Base-by-base conservation (phyloP, 495 filamentous ascomycete genomes). In the Arthonia radiata region DNA sequence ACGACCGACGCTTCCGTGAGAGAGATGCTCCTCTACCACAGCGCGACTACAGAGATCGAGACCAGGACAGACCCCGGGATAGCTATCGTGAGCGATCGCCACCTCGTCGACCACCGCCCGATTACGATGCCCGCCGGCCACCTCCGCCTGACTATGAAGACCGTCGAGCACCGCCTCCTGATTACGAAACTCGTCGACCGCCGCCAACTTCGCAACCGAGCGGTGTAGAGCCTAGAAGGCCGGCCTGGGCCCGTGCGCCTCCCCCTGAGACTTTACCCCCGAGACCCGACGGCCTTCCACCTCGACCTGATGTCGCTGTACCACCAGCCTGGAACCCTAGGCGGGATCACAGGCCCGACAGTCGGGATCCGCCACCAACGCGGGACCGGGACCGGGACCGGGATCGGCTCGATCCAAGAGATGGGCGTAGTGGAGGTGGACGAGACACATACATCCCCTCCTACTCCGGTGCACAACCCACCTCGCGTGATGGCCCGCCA, bases 371-470 rank as follows among this genome's bases (percentile, higher is more conserved):
- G 2, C 32, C 14, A 13, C 18, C 5, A 27, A 12, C 8, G 8
- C 16, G 3, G 15, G 27, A 13, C 2, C 11, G 14, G 11, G 30
- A n/a, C 17, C 26, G 5, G 16, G 26, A 18, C 25, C 26, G 24
- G 11, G 18, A 12, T 19, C 24, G 15, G 23, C 30, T 35, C 2
- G 47, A 50, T 27, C n/a, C n/a, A n/a, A n/a, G n/a, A n/a, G n/a
- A n/a, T n/a, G n/a, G n/a, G n/a, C n/a, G n/a, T n/a, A n/a, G n/a
- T n/a, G n/a, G n/a, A n/a, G n/a, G n/a, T n/a, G n/a, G n/a, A n/a
- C n/a, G n/a, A n/a, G n/a, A n/a, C n/a, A 40, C 32, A 1, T 48
- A 50, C 34, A 38, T 48, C 14, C 47, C 46, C 0, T 28, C 27
- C 23, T 49, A 49, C 17, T 37, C 35, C n/a, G n/a, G n/a, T n/a